Percentiles rank a stretch among this genome's conserved stretches.
These are phyloP conservation scores for Coprinopsis strossmayeri DNA, from an alignment of 768 basidiomycete genomes.

Conservation along the genomic window DNA sequence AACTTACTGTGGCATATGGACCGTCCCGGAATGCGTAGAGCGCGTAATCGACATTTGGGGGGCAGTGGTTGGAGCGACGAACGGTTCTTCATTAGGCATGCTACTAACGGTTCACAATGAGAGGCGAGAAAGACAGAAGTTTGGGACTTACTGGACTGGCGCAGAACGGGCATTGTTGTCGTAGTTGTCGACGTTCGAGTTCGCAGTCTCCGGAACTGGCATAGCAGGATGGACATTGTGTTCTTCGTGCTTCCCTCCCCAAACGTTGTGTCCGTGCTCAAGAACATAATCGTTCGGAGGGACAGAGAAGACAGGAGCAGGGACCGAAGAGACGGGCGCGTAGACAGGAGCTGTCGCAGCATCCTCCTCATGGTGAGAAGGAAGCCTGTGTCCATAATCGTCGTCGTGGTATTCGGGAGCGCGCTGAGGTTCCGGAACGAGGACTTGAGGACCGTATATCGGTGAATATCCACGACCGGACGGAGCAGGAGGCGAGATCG, in stretches of 20 bases:
- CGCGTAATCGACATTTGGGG: slow-evolving; percentile 16
- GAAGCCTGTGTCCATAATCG: neutral
- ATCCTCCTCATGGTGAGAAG: neutral
- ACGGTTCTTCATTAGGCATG: neutral
- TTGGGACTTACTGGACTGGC: neutral
- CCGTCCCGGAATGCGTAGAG: slow-evolving; percentile 13
- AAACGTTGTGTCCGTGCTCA: neutral
- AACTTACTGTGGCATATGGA: slow-evolving; percentile 26
- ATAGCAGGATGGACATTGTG: neutral
- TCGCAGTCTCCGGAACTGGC: neutral
- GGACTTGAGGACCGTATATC: slow-evolving; percentile 1
- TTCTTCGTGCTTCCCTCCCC: neutral
- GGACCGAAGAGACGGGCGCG: neutral
- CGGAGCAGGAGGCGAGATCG: neutral
- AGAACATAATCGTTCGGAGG: neutral
- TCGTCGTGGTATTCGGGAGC: neutral
- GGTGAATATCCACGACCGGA: neutral
- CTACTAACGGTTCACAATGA: neutral
- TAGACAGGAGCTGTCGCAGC: neutral
- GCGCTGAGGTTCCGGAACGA: neutral
- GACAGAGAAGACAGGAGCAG: neutral
- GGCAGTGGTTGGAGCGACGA: slow-evolving; percentile 7
- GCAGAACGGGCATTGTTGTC: neutral
- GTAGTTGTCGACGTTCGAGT: neutral
- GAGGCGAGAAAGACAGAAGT: neutral